Conservation (phyloP, 1,284 basidiomycete species). For the Gymnopus androsaceus region DNA sequence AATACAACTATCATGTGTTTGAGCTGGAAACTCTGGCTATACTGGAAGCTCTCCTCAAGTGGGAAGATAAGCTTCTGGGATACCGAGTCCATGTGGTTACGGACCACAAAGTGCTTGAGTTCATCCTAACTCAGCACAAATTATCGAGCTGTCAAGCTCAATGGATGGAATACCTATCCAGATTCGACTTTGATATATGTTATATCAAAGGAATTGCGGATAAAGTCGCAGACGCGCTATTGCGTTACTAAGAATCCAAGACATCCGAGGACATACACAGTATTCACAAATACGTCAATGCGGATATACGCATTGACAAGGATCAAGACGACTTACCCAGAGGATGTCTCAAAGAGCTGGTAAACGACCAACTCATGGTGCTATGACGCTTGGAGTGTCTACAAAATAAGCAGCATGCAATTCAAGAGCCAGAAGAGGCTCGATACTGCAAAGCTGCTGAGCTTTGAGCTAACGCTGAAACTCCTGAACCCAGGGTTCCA, state of each 20-base stretch:
- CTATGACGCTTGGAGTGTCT: neutral
- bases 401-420: neutral
- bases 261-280: conserved; percentile 12
- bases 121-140: conserved; percentile 24
- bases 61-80: conserved; percentile 31
- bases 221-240: conserved; percentile 32
- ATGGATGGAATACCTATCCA: conserved; percentile 30
- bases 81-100: conserved; percentile 26
- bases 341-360: conserved; percentile 15
- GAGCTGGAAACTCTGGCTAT: conserved; percentile 32
- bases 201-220: conserved; percentile 32
- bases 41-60: conserved; percentile 30
- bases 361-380: neutral
- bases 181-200: conserved; percentile 29
- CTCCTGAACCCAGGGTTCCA: neutral
- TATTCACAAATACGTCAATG: conserved; percentile 11
- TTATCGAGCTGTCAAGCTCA: conserved; percentile 22
- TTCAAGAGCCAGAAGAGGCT: neutral
- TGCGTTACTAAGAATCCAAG: conserved; percentile 30
- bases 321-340: conserved; percentile 23
- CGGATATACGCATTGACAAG: conserved; percentile 28
- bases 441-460: conserved; percentile 7
- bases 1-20: conserved; percentile 28
- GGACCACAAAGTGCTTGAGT: conserved; percentile 32
- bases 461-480: neutral